Evolutionary conservation across 371 early-diverging fungal species (phyloP).

Genomic region (Mucor ambiguus): DNA sequence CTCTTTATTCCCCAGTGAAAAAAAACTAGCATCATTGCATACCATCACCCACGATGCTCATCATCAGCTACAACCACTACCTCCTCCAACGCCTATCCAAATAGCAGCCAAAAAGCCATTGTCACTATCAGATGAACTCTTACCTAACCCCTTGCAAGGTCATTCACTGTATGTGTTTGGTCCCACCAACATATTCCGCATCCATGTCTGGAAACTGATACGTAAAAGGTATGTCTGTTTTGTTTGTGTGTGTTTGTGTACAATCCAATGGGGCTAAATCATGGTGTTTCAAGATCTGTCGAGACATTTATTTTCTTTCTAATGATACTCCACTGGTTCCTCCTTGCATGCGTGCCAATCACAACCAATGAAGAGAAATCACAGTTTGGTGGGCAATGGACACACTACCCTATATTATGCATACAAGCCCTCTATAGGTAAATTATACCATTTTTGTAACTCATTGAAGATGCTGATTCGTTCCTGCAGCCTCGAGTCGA

Average conservation of each 20-base stretch:
- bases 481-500: constrained; percentile 20
- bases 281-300: constrained; percentile 30
- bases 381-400: constrained; percentile 54
- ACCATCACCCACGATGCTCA: neutral
- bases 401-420: constrained; percentile 47
- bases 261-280: neutral
- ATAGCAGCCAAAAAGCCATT: neutral
- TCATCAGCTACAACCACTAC: neutral
- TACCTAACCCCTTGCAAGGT: constrained; percentile 32
- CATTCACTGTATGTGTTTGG: constrained; percentile 31
- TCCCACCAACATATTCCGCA: constrained; percentile 30
- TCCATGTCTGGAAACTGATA: constrained; percentile 35
- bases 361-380: constrained; percentile 45
- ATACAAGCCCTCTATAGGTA: constrained; percentile 60
- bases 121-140: constrained; percentile 3
- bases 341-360: constrained; percentile 57
- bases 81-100: neutral
- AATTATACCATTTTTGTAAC: neutral
- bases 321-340: constrained; percentile 55
- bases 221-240: constrained; percentile 39
- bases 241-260: neutral
- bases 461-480: neutral
- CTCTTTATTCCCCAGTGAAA: constrained; percentile 1
- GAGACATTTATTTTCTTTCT: constrained; percentile 49
- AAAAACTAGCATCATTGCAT: neutral